Evolutionary conservation across 116 monocot species (phyloP), one percentile per base, ranked within the genome.

Genomic region (Thalassia testudinum): DNA sequence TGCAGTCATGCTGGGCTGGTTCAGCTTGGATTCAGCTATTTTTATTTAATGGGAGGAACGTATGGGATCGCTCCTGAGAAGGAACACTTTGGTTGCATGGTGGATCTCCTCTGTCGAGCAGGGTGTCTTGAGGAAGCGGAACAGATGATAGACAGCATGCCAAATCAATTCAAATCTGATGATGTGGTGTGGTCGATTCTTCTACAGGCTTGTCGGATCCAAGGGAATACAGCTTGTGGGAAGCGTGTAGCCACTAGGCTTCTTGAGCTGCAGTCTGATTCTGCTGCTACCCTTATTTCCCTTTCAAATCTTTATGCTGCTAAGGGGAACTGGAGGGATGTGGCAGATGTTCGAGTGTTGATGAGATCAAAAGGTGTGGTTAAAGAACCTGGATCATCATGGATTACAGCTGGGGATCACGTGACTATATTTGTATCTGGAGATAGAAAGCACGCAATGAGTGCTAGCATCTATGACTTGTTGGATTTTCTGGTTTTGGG

Each of bases 81-180:
- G 70, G 92, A 93, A 62, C 87, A 93, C 61, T 93, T 78, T 21
- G 87, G 92, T 1, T 93, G 87, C 42, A 49, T 93, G 34, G 80
- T 87, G 58, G 83, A 93, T 43, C 43, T 93, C 43, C 50, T 93
- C 21, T 77, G 75, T 3, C 59, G 78, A 24, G 83, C 87, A 11
- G 87, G 92, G 43, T 55, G 70, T 45, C 26, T 93, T 47, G 37
- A 19, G 34, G 78, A 76, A 37, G 92, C 92, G 0, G 80, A 87
- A 63, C 24, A 57, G 12, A 28, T 93, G 49, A 76, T 84, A 8
- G 66, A 69, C 10, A 51, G 42, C 20, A 80, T 92, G 77, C 79
- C 79, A 0, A 78, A 87, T 75, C 79, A 76, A 0, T 34, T 19
- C 21, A 42, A 54, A 43, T 55, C 72, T 2, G 92, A 93, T 40